A percentile compares a stretch with the other conserved stretches of the same genome.
Evolutionary conservation across 179 eudicot species (phyloP).

Genomic region (Gypsophila paniculata): DNA sequence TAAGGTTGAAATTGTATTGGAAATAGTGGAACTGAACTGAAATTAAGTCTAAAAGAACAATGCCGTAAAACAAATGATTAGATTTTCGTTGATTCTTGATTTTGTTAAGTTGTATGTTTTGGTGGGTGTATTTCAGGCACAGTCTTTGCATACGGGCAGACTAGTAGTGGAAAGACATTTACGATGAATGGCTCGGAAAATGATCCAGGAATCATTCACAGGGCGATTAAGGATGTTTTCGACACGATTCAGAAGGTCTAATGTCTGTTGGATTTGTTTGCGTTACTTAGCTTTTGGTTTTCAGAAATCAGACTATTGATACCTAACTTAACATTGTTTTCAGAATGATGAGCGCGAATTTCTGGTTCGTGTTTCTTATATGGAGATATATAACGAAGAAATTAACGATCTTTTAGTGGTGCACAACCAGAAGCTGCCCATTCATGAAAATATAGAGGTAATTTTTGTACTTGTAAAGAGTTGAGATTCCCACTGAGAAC

Average conservation of each 20-base stretch:
- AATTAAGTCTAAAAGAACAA: no score
- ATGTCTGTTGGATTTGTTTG: not conserved
- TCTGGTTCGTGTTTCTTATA: conserved; percentile 85
- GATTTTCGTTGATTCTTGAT: not conserved
- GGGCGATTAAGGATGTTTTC: conserved; percentile 78
- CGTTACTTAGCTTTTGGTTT: not conserved
- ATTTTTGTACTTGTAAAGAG: not conserved
- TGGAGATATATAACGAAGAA: conserved; percentile 97
- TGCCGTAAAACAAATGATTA: not conserved
- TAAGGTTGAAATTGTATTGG: no score
- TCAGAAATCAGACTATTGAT: not conserved
- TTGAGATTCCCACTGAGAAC: not conserved
- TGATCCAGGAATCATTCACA: conserved; percentile 80
- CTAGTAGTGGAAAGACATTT: conserved; percentile 94
- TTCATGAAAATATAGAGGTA: conserved; percentile 94
- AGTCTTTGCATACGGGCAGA: conserved; percentile 95
- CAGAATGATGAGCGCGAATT: conserved; percentile 71
- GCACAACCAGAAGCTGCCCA: conserved; percentile 74
- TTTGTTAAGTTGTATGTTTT: conserved; percentile 5
- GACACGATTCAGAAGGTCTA: conserved; percentile 49
- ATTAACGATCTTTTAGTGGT: conserved; percentile 83
- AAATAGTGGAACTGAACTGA: no score
- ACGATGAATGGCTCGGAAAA: conserved; percentile 89
- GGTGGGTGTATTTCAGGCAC: conserved; percentile 51
- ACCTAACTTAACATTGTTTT: conserved; percentile 16